Percentiles rank a stretch among this genome's conserved stretches.
Evolutionary conservation across 2,329 filamentous ascomycete genomes (phyloP).

Genomic region (Aureobasidium subglaciale): DNA sequence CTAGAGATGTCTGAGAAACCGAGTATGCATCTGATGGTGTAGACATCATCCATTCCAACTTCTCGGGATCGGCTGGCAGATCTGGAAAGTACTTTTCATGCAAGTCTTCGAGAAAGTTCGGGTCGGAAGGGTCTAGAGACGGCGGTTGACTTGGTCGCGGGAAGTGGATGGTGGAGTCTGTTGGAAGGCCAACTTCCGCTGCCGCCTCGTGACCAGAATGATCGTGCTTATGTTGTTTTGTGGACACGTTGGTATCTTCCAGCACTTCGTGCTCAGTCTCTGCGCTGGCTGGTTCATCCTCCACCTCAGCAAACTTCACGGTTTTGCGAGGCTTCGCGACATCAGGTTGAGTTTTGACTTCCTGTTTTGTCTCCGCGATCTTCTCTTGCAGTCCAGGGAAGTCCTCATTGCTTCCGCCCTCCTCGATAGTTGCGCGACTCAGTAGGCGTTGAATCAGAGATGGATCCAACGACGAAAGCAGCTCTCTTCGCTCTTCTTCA

Average conservation of each 20-base stretch:
- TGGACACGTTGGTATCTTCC: neutral
- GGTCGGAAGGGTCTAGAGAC: conserved; percentile 75
- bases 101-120: conserved; percentile 74
- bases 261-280: neutral
- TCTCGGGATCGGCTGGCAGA: conserved; percentile 74
- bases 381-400: conserved; percentile 20
- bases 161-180: conserved; percentile 48
- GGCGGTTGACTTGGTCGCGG: conserved; percentile 50
- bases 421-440: conserved; percentile 67
- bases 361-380: neutral
- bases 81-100: conserved; percentile 91
- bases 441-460: conserved; percentile 70
- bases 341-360: neutral
- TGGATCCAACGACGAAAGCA: conserved; percentile 71
- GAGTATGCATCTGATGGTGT: conserved; percentile 72
- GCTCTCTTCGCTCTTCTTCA: conserved; percentile 67
- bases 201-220: conserved; percentile 3
- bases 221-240: neutral
- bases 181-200: conserved; percentile 13
- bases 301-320: conserved; percentile 11
- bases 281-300: conserved; percentile 20
- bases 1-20: conserved; percentile 63
- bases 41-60: conserved; percentile 79
- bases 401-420: conserved; percentile 42
- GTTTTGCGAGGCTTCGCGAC: conserved; percentile 3